Base-by-base conservation (phyloP, 805 yeast species). In the Candida taoyuanica region DNA sequence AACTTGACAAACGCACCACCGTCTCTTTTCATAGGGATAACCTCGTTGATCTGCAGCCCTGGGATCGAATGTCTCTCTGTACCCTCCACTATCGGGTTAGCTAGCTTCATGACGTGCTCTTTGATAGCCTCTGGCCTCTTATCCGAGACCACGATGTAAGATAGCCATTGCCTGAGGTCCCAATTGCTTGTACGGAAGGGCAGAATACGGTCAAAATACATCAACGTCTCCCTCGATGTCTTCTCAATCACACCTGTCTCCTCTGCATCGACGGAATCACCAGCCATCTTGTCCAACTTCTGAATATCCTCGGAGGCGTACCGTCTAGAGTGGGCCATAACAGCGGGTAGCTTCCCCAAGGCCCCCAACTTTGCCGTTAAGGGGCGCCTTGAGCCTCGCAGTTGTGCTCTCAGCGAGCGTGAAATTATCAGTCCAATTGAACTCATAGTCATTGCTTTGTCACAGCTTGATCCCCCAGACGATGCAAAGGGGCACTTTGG, bases 1-100 rank as follows among this genome's bases (percentile, higher is more conserved):
- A 82, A 82, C 47, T 81, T 82, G 26, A 86, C 93, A 69, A 91
- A 89, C 2, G 87, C 96, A 31, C 98, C 98, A 36, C 97, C 96
- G 55, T 93, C 98, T 43, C 95, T 69, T 40, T 67, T 69, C 39
- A 89, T 73, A 0, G 93, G 83, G 23, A 81, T 74, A 21, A 86
- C 70, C 2, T 79, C 78, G 6, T 73, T 67, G 34, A 86, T 65
- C 20, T 69, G 61, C 17, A 79, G 41, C 2, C 64, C 68, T 29
- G 59, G 58, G n/a, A 68, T 60, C 2, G 69, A 65, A 16, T 53
- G 55, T 3, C n/a, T 18, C 2, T 50, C 56, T 16, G 49, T 42
- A 4, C 31, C 39, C 27, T 29, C 40, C 2, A 45, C 46, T 5
- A 48, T 47, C 5, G 73, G 67, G 25, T 65, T 61, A 0, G 76